Evolutionary conservation across 106 monocot species (phyloP).

Genomic region (Acorus gramineus): DNA sequence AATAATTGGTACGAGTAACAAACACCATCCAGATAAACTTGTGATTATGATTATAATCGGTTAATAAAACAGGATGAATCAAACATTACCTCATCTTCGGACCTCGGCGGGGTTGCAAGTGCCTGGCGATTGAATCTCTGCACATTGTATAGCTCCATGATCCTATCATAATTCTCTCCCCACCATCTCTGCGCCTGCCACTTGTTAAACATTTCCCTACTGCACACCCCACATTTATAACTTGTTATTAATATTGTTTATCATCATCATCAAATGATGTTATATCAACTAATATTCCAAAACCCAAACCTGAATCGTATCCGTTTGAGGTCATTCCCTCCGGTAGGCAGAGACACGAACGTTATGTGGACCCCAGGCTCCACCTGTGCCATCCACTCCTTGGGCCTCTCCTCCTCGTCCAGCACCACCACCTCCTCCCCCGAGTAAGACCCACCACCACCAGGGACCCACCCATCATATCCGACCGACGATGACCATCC

Average conservation of each 20-base stretch:
- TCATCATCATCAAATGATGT: too few species aligned
- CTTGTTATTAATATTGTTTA: too few species aligned
- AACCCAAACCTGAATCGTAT: slow-evolving; percentile 74
- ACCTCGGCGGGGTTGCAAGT: slow-evolving; percentile 57
- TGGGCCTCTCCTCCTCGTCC: slow-evolving; percentile 36
- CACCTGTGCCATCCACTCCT: slow-evolving; percentile 93
- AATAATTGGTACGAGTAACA: too few species aligned
- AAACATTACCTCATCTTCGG: slow-evolving; percentile 39
- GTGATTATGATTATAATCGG: too few species aligned
- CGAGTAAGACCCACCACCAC: slow-evolving; percentile 3
- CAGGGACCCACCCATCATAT: slow-evolving; percentile 11
- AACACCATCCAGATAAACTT: too few species aligned
- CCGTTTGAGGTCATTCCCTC: slow-evolving; percentile 90
- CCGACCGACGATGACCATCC: too few species aligned
- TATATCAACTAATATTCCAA: background rate
- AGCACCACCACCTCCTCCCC: slow-evolving; percentile 29
- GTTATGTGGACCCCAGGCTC: slow-evolving; percentile 94
- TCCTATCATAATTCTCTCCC: slow-evolving; percentile 93
- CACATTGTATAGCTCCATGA: slow-evolving; percentile 91
- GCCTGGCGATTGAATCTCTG: slow-evolving; percentile 78
- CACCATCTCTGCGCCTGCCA: slow-evolving; percentile 99
- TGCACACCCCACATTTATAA: slow-evolving; percentile 6
- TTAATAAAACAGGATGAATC: too few species aligned
- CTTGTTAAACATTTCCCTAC: slow-evolving; percentile 96
- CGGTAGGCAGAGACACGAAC: slow-evolving; percentile 62